Base-by-base conservation (phyloP, 257 asterid species). In the Nicotiana otophora region DNA sequence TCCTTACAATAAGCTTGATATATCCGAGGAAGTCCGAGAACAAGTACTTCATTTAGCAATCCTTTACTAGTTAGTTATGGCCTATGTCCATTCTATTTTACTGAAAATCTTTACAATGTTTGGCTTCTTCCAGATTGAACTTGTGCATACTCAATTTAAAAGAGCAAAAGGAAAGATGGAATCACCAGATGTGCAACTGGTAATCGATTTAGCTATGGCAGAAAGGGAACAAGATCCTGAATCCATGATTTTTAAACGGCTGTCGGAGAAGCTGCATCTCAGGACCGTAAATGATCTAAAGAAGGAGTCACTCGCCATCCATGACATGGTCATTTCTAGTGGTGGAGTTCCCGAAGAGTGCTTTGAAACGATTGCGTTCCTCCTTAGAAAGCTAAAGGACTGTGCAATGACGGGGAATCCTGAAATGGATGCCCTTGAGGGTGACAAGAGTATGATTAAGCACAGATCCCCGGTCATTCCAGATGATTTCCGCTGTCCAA, bases 401-500 rank as follows among this genome's bases (percentile, higher is more conserved):
- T 89, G 90, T 69, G 92, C 90, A 10, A 39, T 90, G 84, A 85
- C 26, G 14, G 92, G 87, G 81, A 89, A 91, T 88, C 92, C 95
- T 1, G 93, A 92, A 16, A 20, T 72, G 58, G 97, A 92, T 77
- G 83, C 87, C 26, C 15, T 82, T 82, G 98, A 96, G 84, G 81
- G 65, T 68, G 99, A 92, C 77, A 94, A 88, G 90, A 85, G 82
- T 83, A 83, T 90, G 39, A 78, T 90, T 36, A 92, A 86, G 89
- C 98, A 92, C 85, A 86, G 98, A 83, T 93, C 98, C 82, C 98
- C 98, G 0, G 93, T 96, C 63, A 93, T 96, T 78, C 99, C 99
- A 0, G 98, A 94, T 85, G 98, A 96, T 85, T 96, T 96, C 77
- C 97, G 99, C 20, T 96, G 99, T 81, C 98, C 99, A 8, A 93